Evolutionary conservation across 495 filamentous ascomycete species (phyloP).

Genomic region (Aspergillus kassunensis): DNA sequence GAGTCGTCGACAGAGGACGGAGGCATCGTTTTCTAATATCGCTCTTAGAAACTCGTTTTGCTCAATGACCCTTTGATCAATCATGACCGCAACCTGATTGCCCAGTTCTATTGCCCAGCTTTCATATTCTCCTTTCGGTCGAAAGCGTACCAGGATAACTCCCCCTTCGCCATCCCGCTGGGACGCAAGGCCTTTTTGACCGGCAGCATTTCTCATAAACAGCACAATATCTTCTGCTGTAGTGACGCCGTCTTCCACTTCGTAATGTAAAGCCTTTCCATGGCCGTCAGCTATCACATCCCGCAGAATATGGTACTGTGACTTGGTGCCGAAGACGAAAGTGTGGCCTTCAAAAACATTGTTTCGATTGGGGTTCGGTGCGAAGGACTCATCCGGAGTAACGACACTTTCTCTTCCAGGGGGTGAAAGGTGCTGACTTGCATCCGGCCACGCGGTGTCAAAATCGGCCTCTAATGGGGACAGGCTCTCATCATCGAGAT

Average conservation of each 20-base stretch:
- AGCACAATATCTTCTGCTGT: slow-evolving; percentile 70
- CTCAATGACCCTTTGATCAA: slow-evolving; percentile 78
- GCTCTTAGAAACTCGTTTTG: slow-evolving; percentile 93
- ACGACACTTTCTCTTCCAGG: slow-evolving; percentile 68
- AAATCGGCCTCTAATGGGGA: slow-evolving; percentile 81
- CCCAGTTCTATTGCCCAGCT: slow-evolving; percentile 69
- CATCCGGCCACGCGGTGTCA: slow-evolving; percentile 74
- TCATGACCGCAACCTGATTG: slow-evolving; percentile 58
- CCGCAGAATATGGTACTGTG: slow-evolving; percentile 75
- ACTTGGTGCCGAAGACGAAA: slow-evolving; percentile 77
- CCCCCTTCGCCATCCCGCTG: slow-evolving; percentile 61
- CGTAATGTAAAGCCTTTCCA: slow-evolving; percentile 72
- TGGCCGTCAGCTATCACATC: slow-evolving; percentile 70
- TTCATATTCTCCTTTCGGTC: slow-evolving; percentile 55
- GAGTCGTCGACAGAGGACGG: slow-evolving; percentile 61
- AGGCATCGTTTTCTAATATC: slow-evolving; percentile 74
- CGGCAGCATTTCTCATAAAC: slow-evolving; percentile 70
- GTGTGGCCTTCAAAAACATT: slow-evolving; percentile 82
- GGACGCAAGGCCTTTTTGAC: slow-evolving; percentile 62
- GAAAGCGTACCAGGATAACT: slow-evolving; percentile 75
- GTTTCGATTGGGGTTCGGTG: slow-evolving; percentile 59
- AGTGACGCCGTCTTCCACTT: slow-evolving; percentile 60
- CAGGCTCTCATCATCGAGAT: slow-evolving; percentile 49
- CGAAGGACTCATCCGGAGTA: slow-evolving; percentile 59
- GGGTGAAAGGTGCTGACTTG: slow-evolving; percentile 65